Percentiles rank a stretch among this genome's conserved stretches.
phyloP scores from a whole-genome alignment of 371 early-diverging fungal species.

The Blastocladiella emersonii region DNA sequence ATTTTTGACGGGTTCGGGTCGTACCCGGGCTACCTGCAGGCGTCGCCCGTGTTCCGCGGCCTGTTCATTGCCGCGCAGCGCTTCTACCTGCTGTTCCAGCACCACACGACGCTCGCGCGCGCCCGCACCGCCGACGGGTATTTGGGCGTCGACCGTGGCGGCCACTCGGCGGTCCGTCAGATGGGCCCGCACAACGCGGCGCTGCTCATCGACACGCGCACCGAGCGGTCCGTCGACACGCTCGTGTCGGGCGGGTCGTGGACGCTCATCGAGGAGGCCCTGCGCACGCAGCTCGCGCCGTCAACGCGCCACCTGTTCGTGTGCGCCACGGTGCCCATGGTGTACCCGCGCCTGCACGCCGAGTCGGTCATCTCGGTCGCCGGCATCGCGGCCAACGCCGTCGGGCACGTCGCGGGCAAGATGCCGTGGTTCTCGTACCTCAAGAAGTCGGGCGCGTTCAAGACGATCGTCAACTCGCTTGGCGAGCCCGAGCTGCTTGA shows the following conservation, averaged over 20 bases:
- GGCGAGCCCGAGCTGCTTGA: constrained; percentile 73
- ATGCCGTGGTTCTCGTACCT: too few relatives aligned
- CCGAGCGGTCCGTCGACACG: constrained; percentile 50
- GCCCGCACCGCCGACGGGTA: constrained; percentile 44
- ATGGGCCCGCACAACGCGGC: constrained; percentile 51
- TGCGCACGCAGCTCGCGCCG: constrained; percentile 37
- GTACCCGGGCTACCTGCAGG: constrained; percentile 64
- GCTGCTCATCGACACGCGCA: constrained; percentile 60
- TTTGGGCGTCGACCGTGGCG: constrained; percentile 38
- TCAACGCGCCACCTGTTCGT: constrained; percentile 50
- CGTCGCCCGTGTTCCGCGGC: constrained; percentile 38
- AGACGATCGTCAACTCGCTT: constrained; percentile 41
- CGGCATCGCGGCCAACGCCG: neutral
- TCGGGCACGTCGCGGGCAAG: too few relatives aligned
- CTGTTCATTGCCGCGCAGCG: constrained; percentile 49
- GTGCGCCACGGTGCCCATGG: constrained; percentile 53
- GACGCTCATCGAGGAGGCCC: constrained; percentile 37
- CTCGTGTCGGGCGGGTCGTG: constrained; percentile 47
- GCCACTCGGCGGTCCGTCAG: constrained; percentile 33
- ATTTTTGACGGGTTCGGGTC: constrained; percentile 66
- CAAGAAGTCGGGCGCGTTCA: constrained; percentile 31
- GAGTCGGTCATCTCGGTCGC: constrained; percentile 22
- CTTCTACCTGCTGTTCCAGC: constrained; percentile 76
- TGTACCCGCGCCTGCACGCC: constrained; percentile 56
- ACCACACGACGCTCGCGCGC: constrained; percentile 49